Evolutionary conservation across 2,329 filamentous ascomycete genomes (phyloP), one percentile per base, ranked within the genome.

Genomic region (Corynespora cassiicola): DNA sequence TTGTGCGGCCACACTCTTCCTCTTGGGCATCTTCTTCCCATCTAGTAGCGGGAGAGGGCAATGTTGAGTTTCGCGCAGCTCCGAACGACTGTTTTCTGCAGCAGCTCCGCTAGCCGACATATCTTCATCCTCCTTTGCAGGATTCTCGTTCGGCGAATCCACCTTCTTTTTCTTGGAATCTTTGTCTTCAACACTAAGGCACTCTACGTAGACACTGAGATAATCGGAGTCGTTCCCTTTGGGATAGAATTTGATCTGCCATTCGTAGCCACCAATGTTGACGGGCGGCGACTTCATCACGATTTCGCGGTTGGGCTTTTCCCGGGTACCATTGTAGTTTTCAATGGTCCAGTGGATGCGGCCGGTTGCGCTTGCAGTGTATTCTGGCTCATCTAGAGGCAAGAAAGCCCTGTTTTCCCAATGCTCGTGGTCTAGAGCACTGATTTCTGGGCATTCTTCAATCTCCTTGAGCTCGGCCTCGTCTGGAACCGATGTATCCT

Each of bases 171-270:
- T 47, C 29, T 56, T 54, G 15, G 42, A 28, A 14, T 54, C 36
- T 18, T 49, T 51, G 8, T 44, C 42, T 11, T 31, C 31, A 8
- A 79, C 75, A 12, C 71, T 74, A n/a, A 80, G 76, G 56, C 80
- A 83, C 56, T 84, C 81, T 22, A 85, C 66, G 50, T 84, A 85
- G 16, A 83, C 71, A 48, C 80, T 83, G 35, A 84, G 58, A 20
- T 78, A 78, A 24, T 77, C 74, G 2, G 77, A 75, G 47, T 78
- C 76, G 53, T 84, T 82, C 14, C 82, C 82, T 28, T 75, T 75
- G 2, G 82, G 82, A 50, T 81, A 84, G 56, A 84, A 80, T 60
- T 85, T 85, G 68, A 85, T 79, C 38, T 77, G 80, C 81, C 81
- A 85, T 57, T 83, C 81, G 45, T 79, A 76, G 14, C 79, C 81